Base-by-base conservation (phyloP, 176 grass and related monocot genomes). In the Luzula sylvatica region DNA sequence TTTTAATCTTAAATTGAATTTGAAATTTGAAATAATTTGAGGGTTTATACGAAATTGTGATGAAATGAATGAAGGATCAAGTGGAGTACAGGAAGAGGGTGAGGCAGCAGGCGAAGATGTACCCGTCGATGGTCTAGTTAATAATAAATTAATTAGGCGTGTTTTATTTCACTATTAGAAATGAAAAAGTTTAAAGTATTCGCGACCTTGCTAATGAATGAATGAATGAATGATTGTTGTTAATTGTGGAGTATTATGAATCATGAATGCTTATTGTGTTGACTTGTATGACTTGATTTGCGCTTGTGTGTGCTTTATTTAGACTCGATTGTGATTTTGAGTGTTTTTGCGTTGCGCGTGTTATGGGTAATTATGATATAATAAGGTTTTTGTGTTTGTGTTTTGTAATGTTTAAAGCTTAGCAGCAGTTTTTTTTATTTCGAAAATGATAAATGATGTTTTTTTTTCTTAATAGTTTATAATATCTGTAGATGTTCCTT, bases 51-150 rank as follows among this genome's bases (percentile, higher is more conserved):
- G 1, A n/a, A 1, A 35, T 35, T 35, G 30, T 35, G 30, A 35
- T 7, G 9, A 35, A 35, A 35, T 7, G 30, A 58, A 94, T 7
- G 30, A 58, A 94, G 88, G 79, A 94, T 72, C 66, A 18, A 13
- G 18, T 58, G 21, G 88, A 87, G 64, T 94, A 94, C 39, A 87
- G 65, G 69, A 75, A 55, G 22, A 72, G 79, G 27, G 76, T 94
- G 28, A 76, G 69, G 55, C 65, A 81, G 23, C 80, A 85, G 66
- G 76, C 80, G 39, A 87, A 78, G 53, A 75, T 81, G 48, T 95
- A 88, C 32, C 83, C 83, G 46, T 58, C 79, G 20, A 52, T 84
- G 73, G 27, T 95, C 44, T 84, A 71, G 26, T 77, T 70, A n/a
- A n/a, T 40, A 66, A 53, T 77, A 82, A 68, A 47, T 66, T 35